Evolutionary conservation across 495 filamentous ascomycete species (phyloP).

Genomic region (Aspergillus funiculosus): DNA sequence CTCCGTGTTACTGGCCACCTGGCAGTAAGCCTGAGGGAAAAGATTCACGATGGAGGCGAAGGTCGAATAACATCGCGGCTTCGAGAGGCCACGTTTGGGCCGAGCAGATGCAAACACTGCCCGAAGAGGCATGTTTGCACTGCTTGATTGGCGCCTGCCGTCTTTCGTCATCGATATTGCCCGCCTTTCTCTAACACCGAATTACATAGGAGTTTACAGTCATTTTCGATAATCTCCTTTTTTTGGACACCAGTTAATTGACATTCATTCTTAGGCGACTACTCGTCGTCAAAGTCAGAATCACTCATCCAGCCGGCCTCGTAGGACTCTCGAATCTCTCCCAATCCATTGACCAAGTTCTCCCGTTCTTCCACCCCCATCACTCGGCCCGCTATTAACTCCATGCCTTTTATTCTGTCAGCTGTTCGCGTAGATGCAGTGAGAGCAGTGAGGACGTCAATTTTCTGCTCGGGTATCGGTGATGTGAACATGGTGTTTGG

Average conservation of each 20-base stretch:
- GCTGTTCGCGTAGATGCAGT: conserved; percentile 69
- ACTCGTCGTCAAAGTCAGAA: conserved; percentile 75
- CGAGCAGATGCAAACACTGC: conserved; percentile 11
- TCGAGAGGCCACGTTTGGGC: conserved; percentile 24
- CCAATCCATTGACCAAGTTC: conserved; percentile 72
- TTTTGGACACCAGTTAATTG: too few relatives aligned
- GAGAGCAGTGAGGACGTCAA: conserved; percentile 59
- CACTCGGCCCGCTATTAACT: conserved; percentile 50
- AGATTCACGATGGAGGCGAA: conserved; percentile 4
- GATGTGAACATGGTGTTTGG: conserved; percentile 56
- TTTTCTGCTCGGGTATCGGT: conserved; percentile 31
- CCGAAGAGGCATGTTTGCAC: conserved; percentile 17
- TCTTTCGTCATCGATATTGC: not conserved
- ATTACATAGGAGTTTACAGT: too few relatives aligned
- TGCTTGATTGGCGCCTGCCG: conserved; percentile 8
- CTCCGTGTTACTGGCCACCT: conserved; percentile 32
- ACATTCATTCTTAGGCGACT: too few relatives aligned
- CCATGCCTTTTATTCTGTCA: conserved; percentile 59
- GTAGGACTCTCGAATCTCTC: conserved; percentile 80
- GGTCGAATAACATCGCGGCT: conserved; percentile 4
- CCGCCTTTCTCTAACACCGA: too few relatives aligned
- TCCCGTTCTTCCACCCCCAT: conserved; percentile 76
- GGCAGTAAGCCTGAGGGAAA: conserved; percentile 29
- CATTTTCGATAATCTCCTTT: too few relatives aligned
- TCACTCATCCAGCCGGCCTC: conserved; percentile 86